Percentiles rank a stretch among this genome's conserved stretches.
Conservation (phyloP, 2,329 filamentous ascomycete species). For the Talaromyces albobiverticillius region DNA sequence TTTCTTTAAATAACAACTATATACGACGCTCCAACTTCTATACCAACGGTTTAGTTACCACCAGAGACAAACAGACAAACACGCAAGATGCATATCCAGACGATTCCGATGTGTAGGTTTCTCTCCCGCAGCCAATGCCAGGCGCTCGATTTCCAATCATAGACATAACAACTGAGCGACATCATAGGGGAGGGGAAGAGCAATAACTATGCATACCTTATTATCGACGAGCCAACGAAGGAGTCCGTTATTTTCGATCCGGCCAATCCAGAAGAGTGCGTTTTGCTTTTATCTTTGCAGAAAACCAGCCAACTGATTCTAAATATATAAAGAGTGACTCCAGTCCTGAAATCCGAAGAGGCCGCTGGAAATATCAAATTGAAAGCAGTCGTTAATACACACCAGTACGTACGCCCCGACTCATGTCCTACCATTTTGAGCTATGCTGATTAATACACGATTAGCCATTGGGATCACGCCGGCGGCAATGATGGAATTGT, state of each 20-base stretch:
- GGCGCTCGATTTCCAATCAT: too few relatives aligned
- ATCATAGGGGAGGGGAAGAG: constrained; percentile 35
- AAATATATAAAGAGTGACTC: constrained; percentile 60
- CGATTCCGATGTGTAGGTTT: constrained; percentile 53
- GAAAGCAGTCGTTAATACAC: constrained; percentile 89
- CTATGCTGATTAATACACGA: neutral
- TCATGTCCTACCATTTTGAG: neutral
- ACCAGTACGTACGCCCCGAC: constrained; percentile 67
- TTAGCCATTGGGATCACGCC: constrained; percentile 88
- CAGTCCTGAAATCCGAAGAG: constrained; percentile 70
- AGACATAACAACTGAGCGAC: neutral
- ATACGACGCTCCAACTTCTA: too few relatives aligned
- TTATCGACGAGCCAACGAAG: constrained; percentile 49
- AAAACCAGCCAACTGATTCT: too few relatives aligned
- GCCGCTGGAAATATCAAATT: constrained; percentile 72
- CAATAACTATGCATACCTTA: constrained; percentile 54
- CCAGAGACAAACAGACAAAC: too few relatives aligned
- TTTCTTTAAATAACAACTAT: neutral
- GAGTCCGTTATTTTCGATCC: constrained; percentile 52
- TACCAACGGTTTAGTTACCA: too few relatives aligned
- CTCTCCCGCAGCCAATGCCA: neutral
- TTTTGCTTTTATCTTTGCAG: constrained; percentile 13
- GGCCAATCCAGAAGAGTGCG: constrained; percentile 50
- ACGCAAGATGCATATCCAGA: constrained; percentile 49
- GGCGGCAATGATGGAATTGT: constrained; percentile 79